Evolutionary conservation across 106 monocot genomes (phyloP), one percentile per base, ranked within the genome.

Genomic region (Dactylorhiza incarnata): DNA sequence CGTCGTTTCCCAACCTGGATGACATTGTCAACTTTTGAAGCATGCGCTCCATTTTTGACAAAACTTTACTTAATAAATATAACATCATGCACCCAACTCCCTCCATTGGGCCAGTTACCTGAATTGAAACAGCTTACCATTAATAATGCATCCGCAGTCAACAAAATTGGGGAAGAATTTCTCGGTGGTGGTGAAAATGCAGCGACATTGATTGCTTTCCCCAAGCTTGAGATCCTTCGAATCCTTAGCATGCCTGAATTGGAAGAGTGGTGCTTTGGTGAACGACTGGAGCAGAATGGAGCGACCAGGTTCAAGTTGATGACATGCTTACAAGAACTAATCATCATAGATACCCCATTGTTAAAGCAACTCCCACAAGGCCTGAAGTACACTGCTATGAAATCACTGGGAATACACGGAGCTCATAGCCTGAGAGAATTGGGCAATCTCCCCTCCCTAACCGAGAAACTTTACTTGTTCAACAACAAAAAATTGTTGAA

Each of bases 191-290:
- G 9, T 26, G 29, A 8, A 20, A 66, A 20, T 7, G 19, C n/a
- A 22, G 12, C 29, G n/a, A 45, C 71, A 72, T 6, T 5, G 11
- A 19, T 37, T 19, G 71, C 75, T 14, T 84, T 80, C 51, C 80
- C 79, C 45, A 84, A 84, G 72, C 76, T 84, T 45, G 76, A 72
- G 76, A 0, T 9, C 0, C 68, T 80, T 9, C 0, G 2, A 2
- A 48, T 84, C 8, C 4, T 71, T 9, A 3, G 66, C 13, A 80
- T 84, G 84, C 66, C 59, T 45, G 79, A 76, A 6, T 80, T 79
- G 79, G 79, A 83, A 43, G 49, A 84, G 47, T 84, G 84, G 84
- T 73, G 23, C 13, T 82, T 77, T 19, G 51, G 49, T 5, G 10
- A 6, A 14, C 7, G 51, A 23, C 16, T 58, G 12, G 48, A 50